Percentiles rank a stretch among this genome's conserved stretches.
Evolutionary conservation across 1,139 yeast species (phyloP).

Genomic region (Zygoascus hellenicus): DNA sequence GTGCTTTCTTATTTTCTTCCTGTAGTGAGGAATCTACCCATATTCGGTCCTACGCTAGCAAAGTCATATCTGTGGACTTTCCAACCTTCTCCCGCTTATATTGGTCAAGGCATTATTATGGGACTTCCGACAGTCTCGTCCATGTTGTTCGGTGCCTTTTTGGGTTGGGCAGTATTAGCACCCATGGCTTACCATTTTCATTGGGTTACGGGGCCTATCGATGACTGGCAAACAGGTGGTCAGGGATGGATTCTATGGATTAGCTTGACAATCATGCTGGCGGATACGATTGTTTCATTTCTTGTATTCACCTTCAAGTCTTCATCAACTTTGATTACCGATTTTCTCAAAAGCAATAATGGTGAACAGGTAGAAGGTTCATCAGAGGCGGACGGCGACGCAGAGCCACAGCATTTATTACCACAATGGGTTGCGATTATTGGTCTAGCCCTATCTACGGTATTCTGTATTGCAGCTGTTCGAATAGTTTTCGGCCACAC

Average conservation of each 20-base stretch:
- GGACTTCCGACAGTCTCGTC: conserved; percentile 87
- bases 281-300: conserved; percentile 83
- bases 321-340: conserved; percentile 13
- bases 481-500: conserved; percentile 60
- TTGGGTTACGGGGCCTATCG: conserved; percentile 89
- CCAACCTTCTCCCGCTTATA: conserved; percentile 95
- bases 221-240: conserved; percentile 89
- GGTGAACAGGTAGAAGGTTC: conserved; percentile 14
- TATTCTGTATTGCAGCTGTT: conserved; percentile 61
- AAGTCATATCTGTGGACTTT: conserved; percentile 72
- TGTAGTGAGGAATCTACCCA: conserved; percentile 56
- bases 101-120: conserved; percentile 98
- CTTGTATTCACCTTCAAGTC: conserved; percentile 47
- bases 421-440: conserved; percentile 44
- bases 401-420: conserved; percentile 44
- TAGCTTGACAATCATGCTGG: conserved; percentile 87
- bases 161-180: conserved; percentile 90
- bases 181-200: conserved; percentile 63
- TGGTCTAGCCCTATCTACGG: conserved; percentile 61
- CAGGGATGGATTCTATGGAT: conserved; percentile 99
- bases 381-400: conserved; percentile 30
- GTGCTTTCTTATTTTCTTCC: conserved; percentile 69
- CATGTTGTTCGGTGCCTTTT: conserved; percentile 81
- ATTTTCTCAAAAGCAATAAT: neutral
- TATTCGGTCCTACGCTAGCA: conserved; percentile 68